Percentiles rank a stretch among this genome's conserved stretches.
These are phyloP conservation scores for Kazachstania bromeliacearum DNA, from an alignment of 805 yeast genomes.

Conservation along the genomic window DNA sequence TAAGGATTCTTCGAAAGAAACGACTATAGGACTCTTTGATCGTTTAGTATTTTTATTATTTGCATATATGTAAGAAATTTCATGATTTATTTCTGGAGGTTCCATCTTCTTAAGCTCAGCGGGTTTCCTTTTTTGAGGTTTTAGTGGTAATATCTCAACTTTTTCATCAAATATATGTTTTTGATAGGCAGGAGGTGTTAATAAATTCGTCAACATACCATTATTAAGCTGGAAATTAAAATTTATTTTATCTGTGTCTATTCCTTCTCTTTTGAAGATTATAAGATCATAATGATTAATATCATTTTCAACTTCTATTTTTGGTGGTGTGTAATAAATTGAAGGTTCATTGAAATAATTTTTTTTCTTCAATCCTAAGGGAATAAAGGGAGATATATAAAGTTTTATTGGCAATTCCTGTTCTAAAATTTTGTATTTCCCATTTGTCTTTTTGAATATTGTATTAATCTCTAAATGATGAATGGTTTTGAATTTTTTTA, in stretches of 20 bases:
- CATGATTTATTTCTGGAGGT: no score
- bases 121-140: no score
- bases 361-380: constrained; percentile 35
- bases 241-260: no score
- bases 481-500: constrained; percentile 63
- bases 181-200: constrained; percentile 81
- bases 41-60: no score
- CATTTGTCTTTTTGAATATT: constrained; percentile 76
- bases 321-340: background rate
- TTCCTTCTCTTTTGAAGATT: background rate
- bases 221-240: no score
- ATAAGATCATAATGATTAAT: background rate
- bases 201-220: constrained; percentile 28
- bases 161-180: constrained; percentile 55
- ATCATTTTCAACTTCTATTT: background rate
- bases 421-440: constrained; percentile 83
- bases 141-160: background rate
- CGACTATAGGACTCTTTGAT: no score
- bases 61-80: no score
- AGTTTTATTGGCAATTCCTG: constrained; percentile 79
- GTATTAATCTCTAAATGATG: constrained; percentile 81
- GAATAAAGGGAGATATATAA: constrained; percentile 75
- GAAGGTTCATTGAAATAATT: constrained; percentile 3
- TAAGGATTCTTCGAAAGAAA: no score
- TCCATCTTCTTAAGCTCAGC: no score